Conservation (phyloP, 345 rosid genomes). For the Populus deltoides region DNA sequence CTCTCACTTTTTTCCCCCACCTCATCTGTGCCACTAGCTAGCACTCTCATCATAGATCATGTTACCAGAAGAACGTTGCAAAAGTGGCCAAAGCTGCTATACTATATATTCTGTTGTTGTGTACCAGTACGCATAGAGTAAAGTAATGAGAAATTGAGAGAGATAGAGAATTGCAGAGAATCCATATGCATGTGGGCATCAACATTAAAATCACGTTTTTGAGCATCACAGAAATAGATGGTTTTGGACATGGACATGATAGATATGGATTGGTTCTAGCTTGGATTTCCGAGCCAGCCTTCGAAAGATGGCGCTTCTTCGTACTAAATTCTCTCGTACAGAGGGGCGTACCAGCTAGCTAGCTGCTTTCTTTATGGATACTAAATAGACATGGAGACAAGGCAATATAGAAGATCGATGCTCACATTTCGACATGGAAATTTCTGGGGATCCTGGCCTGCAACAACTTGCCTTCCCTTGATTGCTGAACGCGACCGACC, state of each 20-base stretch:
- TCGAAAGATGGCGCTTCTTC: not conserved
- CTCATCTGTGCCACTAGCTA: not conserved
- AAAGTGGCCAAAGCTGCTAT: conserved; percentile 24
- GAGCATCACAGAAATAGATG: not conserved
- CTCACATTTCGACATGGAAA: conserved; percentile 23
- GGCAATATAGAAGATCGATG: not conserved
- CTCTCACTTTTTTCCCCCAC: conserved; percentile 20
- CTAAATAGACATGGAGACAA: no score
- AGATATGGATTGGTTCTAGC: conserved; percentile 14
- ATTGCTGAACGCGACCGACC: conserved; percentile 11
- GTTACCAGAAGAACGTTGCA: no score
- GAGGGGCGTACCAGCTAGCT: not conserved
- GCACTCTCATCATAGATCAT: not conserved
- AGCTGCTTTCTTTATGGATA: no score
- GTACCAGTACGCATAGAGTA: no score
- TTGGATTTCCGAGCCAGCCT: conserved; percentile 41
- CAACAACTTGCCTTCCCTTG: not conserved
- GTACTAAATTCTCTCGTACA: not conserved
- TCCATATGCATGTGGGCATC: conserved; percentile 26
- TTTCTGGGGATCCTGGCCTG: not conserved
- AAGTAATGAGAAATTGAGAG: no score
- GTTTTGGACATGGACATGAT: not conserved
- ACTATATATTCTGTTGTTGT: no score
- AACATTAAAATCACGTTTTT: not conserved
- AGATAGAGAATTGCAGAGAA: conserved; percentile 14